Base-by-base conservation (phyloP, 352 stramenopile species). In the Phytophthora cryptogea region DNA sequence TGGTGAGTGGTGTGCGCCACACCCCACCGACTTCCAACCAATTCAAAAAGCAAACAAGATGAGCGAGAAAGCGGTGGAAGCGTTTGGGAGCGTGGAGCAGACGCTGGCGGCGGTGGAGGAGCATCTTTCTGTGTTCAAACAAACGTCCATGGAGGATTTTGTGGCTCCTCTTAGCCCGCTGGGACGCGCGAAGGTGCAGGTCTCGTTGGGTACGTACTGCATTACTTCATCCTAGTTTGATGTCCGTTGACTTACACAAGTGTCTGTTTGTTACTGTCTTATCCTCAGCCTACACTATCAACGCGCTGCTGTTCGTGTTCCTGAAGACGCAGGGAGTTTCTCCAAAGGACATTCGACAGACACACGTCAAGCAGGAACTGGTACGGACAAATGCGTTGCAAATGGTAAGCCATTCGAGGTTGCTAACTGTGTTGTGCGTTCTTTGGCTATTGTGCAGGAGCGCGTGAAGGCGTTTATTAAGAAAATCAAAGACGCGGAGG, bases 311-410 rank as follows among this genome's bases (percentile, higher is more conserved):
- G 42, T 96, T 93, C 36, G 81, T 96, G 51, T 90, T 91, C 48
- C 55, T 96, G 27, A 96, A 95, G 70, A 89, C 84, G 5, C 87
- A 96, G 68, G 87, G 85, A 16, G 82, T 93, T 39, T 92, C 87
- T 30, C 58, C 78, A n/a, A 94, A 94, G 73, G 87, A 96, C 66
- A 89, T 92, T 51, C 80, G 87, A 4, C 85, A 94, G 67, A 93
- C 84, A n/a, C 85, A 96, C 59, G 85, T 96, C 20, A 96, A 96
- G 68, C 83, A 94, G 62, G 87, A 96, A 49, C 73, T 96, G 66
- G 80, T 90, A 63, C 39, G 59, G 23, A 17, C 32, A 10, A 13
- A 37, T n/a, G 8, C 1, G 6, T 6, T 44, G n/a, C 8, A 8
- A 14, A 16, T 26, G 16, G 28, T 17, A 44, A 44, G 5, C n/a